Evolutionary conservation across 129 eudicot genomes (phyloP).

Genomic region (Lonicera japonica): DNA sequence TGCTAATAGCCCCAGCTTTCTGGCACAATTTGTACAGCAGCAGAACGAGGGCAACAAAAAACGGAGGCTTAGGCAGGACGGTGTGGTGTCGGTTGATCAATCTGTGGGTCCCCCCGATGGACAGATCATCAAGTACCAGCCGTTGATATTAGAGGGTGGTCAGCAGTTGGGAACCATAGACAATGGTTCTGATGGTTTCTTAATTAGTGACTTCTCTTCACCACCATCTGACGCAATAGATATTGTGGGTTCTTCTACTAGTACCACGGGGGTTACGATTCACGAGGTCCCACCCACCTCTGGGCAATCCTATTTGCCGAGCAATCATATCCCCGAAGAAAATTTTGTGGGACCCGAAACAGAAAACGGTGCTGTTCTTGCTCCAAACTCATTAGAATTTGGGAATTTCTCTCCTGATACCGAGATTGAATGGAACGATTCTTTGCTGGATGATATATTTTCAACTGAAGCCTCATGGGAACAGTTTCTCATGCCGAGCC

Average conservation of each 20-base stretch:
- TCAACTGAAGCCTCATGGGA: constrained; percentile 12
- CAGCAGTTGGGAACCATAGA: constrained; percentile 1
- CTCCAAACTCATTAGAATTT: constrained; percentile 9
- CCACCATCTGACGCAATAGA: constrained; percentile 7
- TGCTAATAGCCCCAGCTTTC: constrained; percentile 16
- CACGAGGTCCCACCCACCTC: constrained; percentile 17
- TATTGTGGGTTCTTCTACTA: neutral
- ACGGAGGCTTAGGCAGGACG: constrained; percentile 19
- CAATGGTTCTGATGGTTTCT: neutral
- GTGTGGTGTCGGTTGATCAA: constrained; percentile 1
- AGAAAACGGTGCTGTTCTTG: constrained; percentile 6
- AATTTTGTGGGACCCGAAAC: constrained; percentile 2
- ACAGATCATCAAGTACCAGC: constrained; percentile 27
- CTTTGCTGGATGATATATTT: constrained; percentile 15
- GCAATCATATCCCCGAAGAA: neutral
- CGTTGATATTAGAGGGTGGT: constrained; percentile 4
- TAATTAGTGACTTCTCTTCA: constrained; percentile 11
- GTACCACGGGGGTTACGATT: constrained; percentile 20
- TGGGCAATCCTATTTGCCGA: too few species aligned
- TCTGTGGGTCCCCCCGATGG: constrained; percentile 10
- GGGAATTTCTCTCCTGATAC: constrained; percentile 14
- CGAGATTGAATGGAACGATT: constrained; percentile 6
- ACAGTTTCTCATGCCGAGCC: constrained; percentile 2
- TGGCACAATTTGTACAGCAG: constrained; percentile 25
- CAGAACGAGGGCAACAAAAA: constrained; percentile 22